Conservation (phyloP, 2,329 filamentous ascomycete genomes). For the Alternaria sp. region DNA sequence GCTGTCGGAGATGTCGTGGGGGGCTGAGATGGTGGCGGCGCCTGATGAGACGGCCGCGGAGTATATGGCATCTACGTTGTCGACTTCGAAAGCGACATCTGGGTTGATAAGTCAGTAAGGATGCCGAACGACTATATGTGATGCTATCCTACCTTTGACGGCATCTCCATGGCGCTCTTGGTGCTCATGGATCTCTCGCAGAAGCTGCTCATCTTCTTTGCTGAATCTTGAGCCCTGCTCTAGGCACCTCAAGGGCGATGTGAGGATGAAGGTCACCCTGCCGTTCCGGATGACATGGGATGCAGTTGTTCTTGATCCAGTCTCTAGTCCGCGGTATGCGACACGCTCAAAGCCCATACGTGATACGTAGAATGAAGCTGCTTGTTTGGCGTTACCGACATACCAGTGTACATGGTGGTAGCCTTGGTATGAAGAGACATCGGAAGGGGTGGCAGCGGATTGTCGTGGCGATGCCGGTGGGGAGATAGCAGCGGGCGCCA, state of each 20-base stretch:
- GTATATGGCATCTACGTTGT: constrained; percentile 84
- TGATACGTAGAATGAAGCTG: constrained; percentile 83
- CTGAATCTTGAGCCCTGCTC: constrained; percentile 40
- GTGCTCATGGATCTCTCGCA: constrained; percentile 80
- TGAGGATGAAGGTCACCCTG: constrained; percentile 80
- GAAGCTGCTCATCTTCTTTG: constrained; percentile 66
- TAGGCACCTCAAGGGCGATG: constrained; percentile 71
- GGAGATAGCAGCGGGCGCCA: constrained; percentile 46
- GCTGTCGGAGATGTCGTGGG: constrained; percentile 61
- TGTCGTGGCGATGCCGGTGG: constrained; percentile 51
- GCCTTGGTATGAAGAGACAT: constrained; percentile 68
- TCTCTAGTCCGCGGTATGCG: constrained; percentile 88
- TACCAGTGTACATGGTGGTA: constrained; percentile 97
- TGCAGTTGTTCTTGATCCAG: constrained; percentile 78
- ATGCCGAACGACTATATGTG: neutral
- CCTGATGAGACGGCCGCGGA: constrained; percentile 71
- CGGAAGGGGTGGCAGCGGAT: constrained; percentile 28
- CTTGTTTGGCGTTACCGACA: constrained; percentile 96
- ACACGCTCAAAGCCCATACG: constrained; percentile 85
- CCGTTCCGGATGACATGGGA: constrained; percentile 84
- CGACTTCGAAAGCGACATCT: constrained; percentile 93
- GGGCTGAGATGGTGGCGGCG: constrained; percentile 67
- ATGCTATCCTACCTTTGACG: constrained; percentile 65
- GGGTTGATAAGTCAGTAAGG: constrained; percentile 8
- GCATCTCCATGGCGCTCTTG: constrained; percentile 89